These are phyloP conservation scores for Penicillium sp. DNA, from an alignment of 2,329 filamentous ascomycete genomes.

Conservation along the genomic window DNA sequence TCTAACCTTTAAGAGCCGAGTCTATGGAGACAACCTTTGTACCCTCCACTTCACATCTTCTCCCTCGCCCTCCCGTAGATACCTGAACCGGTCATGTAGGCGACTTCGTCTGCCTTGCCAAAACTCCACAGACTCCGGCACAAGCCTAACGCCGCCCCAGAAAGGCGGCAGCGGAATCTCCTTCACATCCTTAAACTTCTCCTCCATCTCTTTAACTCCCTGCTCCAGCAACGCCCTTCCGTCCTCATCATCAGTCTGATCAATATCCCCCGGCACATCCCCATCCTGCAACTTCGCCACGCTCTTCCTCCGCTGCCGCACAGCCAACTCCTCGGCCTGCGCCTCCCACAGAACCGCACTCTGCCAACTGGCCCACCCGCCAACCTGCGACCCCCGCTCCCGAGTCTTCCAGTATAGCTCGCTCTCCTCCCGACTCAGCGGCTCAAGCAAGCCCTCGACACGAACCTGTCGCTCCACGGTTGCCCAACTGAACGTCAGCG, in stretches of 20 bases:
- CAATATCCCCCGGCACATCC: constrained; percentile 30
- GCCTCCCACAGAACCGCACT: constrained; percentile 67
- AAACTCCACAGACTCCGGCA: constrained; percentile 88
- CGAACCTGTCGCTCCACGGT: constrained; percentile 84
- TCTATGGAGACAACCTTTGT: constrained; percentile 43
- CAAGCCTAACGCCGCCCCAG: constrained; percentile 87
- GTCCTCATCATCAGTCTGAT: constrained; percentile 55
- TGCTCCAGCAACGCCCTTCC: constrained; percentile 73
- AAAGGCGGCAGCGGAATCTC: constrained; percentile 88
- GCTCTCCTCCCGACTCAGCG: constrained; percentile 70
- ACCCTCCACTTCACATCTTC: constrained; percentile 40
- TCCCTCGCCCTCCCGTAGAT: constrained; percentile 67
- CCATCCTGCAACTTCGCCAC: constrained; percentile 20
- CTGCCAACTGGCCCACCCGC: constrained; percentile 92
- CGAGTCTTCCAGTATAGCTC: constrained; percentile 65
- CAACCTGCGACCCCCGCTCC: constrained; percentile 79
- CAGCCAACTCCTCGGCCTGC: constrained; percentile 29
- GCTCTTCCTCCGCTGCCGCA: constrained; percentile 28
- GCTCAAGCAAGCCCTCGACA: constrained; percentile 75
- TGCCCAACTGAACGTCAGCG: constrained; percentile 89
- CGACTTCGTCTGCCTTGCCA: constrained; percentile 91
- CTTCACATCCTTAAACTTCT: constrained; percentile 72
- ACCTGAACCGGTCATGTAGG: constrained; percentile 91
- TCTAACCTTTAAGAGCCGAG: neutral
- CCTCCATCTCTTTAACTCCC: constrained; percentile 75